phyloP scores from a whole-genome alignment of 495 filamentous ascomycete genomes.

The Stereocaulon alpinum region DNA sequence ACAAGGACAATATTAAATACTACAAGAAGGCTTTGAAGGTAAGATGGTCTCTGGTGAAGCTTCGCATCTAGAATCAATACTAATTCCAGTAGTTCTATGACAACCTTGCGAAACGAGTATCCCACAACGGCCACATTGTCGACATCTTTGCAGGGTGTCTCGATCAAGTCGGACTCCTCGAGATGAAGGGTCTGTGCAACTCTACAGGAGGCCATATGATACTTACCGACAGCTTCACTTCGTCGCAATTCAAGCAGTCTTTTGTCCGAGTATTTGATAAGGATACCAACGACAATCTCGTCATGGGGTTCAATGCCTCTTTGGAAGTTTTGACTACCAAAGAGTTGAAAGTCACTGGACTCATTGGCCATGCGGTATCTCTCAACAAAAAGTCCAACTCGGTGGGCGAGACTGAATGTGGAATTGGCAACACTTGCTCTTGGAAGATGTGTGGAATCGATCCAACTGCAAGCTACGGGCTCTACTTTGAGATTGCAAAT shows the following conservation, averaged over 20 bases:
- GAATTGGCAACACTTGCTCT: slow-evolving; percentile 96
- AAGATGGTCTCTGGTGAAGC: slow-evolving; percentile 14
- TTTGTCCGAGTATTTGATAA: slow-evolving; percentile 97
- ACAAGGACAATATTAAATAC: slow-evolving; percentile 97
- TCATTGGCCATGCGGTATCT: slow-evolving; percentile 94
- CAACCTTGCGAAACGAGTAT: slow-evolving; percentile 85
- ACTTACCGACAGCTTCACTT: slow-evolving; percentile 95
- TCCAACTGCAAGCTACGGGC: slow-evolving; percentile 81
- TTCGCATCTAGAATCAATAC: slow-evolving; percentile 10
- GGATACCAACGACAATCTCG: slow-evolving; percentile 81
- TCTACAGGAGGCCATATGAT: slow-evolving; percentile 98
- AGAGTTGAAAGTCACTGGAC: slow-evolving; percentile 94
- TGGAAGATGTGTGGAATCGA: slow-evolving; percentile 99
- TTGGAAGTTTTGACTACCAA: slow-evolving; percentile 96
- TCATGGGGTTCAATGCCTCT: slow-evolving; percentile 98
- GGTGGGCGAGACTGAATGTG: slow-evolving; percentile 96
- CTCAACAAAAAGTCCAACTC: slow-evolving; percentile 96
- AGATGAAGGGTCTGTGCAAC: slow-evolving; percentile 98
- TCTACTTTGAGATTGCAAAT: slow-evolving; percentile 96
- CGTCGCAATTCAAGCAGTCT: slow-evolving; percentile 99
- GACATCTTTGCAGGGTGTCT: slow-evolving; percentile 98
- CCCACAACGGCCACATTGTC: slow-evolving; percentile 94
- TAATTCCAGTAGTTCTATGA: slow-evolving; percentile 75
- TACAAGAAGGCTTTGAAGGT: slow-evolving; percentile 99
- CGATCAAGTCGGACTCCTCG: slow-evolving; percentile 93